Conservation (phyloP, 257 asterid genomes). For the Galeopsis tetrahit region DNA sequence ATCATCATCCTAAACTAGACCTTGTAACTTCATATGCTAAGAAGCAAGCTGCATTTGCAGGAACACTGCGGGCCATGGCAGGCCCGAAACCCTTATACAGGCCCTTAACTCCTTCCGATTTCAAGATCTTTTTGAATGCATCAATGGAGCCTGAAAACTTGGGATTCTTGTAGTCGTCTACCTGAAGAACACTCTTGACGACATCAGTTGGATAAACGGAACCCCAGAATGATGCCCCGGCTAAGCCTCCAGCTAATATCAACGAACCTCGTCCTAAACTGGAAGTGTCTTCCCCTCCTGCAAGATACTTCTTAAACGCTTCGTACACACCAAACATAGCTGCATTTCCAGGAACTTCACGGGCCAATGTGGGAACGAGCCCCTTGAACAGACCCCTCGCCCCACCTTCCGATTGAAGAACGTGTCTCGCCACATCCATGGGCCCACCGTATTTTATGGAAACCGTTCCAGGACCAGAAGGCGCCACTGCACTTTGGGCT, state of each 20-base stretch:
- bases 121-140: conserved; percentile 71
- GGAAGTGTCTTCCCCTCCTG: conserved; percentile 76
- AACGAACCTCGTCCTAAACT: conserved; percentile 72
- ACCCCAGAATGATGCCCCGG: conserved; percentile 77
- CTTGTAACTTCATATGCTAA: conserved; percentile 78
- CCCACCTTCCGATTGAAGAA: conserved; percentile 69
- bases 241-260: conserved; percentile 72
- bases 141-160: conserved; percentile 68
- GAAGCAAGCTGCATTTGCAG: conserved; percentile 92
- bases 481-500: conserved; percentile 74
- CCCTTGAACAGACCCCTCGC: conserved; percentile 79
- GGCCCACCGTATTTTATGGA: conserved; percentile 78
- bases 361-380: conserved; percentile 69
- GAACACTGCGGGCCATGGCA: conserved; percentile 86
- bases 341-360: conserved; percentile 87
- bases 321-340: conserved; percentile 86
- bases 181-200: conserved; percentile 77
- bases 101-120: conserved; percentile 73
- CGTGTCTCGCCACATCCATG: conserved; percentile 80
- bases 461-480: conserved; percentile 44
- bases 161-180: conserved; percentile 78
- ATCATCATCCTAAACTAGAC: conserved; percentile 80
- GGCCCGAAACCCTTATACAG: conserved; percentile 90
- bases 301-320: conserved; percentile 71
- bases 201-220: conserved; percentile 82